phyloP scores from a whole-genome alignment of 75 land plant genomes.

The Sequoiadendron giganteum region DNA sequence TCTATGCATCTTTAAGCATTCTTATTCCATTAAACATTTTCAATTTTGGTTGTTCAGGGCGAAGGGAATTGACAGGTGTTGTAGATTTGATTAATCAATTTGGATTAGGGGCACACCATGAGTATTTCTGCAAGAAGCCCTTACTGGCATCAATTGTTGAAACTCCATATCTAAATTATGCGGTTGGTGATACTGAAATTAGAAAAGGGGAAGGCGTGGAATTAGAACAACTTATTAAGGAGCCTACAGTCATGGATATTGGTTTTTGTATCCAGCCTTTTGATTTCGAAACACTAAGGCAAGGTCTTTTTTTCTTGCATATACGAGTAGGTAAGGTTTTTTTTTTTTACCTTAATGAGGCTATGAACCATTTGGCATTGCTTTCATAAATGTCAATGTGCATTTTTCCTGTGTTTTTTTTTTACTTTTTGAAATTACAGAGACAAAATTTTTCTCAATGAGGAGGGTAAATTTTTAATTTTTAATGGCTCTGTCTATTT shows the following conservation, averaged over 20 bases:
- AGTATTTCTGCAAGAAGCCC: constrained; percentile 77
- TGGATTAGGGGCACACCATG: constrained; percentile 72
- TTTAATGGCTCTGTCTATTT: too few species aligned
- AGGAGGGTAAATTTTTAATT: too few species aligned
- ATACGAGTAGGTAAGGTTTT: too few species aligned
- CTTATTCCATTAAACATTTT: not conserved
- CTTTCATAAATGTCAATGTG: too few species aligned
- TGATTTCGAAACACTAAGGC: constrained; percentile 69
- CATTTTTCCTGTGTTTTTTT: too few species aligned
- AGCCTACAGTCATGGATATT: constrained; percentile 41
- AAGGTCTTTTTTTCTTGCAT: too few species aligned
- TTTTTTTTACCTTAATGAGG: too few species aligned
- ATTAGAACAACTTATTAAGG: constrained; percentile 64
- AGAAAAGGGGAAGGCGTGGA: constrained; percentile 98
- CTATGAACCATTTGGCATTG: too few species aligned
- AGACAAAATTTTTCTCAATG: too few species aligned
- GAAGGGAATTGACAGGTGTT: constrained; percentile 89
- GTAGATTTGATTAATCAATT: constrained; percentile 80
- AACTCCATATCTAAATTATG: constrained; percentile 79
- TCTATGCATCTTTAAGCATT: not conserved
- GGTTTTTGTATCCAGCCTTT: constrained; percentile 64
- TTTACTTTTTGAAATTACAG: too few species aligned
- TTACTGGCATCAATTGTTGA: constrained; percentile 77
- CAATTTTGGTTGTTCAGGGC: constrained; percentile 41
- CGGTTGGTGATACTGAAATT: constrained; percentile 91